Evolutionary conservation across 1,139 yeast genomes (phyloP).

Genomic region (Zygosaccharomyces sapae): DNA sequence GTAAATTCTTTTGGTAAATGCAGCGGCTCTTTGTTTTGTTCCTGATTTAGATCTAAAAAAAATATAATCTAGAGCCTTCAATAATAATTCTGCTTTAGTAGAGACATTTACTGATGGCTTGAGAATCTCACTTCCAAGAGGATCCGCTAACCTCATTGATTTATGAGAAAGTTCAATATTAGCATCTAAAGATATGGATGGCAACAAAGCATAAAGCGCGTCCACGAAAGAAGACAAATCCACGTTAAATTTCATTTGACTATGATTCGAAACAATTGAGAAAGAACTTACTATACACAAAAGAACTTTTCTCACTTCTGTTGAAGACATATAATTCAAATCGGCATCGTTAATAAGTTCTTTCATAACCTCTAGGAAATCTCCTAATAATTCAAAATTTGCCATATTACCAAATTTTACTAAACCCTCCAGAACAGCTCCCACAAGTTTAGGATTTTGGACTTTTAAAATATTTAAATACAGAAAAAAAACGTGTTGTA

Average conservation of each 20-base stretch:
- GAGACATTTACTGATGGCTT: constrained; percentile 79
- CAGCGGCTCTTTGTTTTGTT: constrained; percentile 66
- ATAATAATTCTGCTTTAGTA: constrained; percentile 79
- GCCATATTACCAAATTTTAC: constrained; percentile 90
- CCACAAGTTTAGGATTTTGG: constrained; percentile 63
- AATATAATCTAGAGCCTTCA: constrained; percentile 72
- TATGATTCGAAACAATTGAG: constrained; percentile 73
- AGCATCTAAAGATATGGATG: constrained; percentile 68
- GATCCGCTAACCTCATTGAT: constrained; percentile 73
- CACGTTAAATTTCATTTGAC: constrained; percentile 56
- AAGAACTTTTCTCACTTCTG: constrained; percentile 59
- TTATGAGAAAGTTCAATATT: constrained; percentile 84
- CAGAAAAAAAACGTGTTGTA: constrained; percentile 64
- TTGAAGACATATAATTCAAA: constrained; percentile 41
- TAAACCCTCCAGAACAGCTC: constrained; percentile 84
- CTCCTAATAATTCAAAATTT: constrained; percentile 87
- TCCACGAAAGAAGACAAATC: constrained; percentile 70
- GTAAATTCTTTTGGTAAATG: constrained; percentile 78
- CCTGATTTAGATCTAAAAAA: constrained; percentile 77
- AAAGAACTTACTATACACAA: constrained; percentile 88
- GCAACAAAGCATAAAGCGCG: constrained; percentile 62
- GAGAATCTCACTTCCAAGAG: constrained; percentile 46
- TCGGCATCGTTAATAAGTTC: constrained; percentile 62
- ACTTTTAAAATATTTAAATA: constrained; percentile 74
- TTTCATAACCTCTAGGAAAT: constrained; percentile 79